Evolutionary conservation across 257 asterid genomes (phyloP).

Genomic region (Verbascum thapsus): DNA sequence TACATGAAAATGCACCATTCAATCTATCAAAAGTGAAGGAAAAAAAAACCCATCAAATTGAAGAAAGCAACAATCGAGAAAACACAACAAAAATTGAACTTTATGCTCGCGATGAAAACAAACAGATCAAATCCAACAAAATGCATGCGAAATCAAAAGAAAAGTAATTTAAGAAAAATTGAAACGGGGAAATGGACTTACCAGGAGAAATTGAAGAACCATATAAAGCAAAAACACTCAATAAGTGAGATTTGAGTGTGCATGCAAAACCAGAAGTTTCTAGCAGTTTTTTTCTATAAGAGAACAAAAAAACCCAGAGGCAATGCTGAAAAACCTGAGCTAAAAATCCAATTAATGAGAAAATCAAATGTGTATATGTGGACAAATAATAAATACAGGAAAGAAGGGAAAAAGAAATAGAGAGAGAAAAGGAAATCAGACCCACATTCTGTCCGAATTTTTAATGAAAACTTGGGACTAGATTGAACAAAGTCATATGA

Average conservation of each 20-base stretch:
- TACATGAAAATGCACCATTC: conserved; percentile 36
- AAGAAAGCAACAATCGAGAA: conserved; percentile 18
- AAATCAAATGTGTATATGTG: conserved; percentile 14
- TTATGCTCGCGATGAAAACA: conserved; percentile 21
- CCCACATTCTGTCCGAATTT: conserved; percentile 41
- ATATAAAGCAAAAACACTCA: conserved; percentile 25
- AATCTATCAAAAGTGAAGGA: conserved; percentile 26
- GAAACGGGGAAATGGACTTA: conserved; percentile 23
- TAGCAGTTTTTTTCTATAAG: conserved; percentile 32
- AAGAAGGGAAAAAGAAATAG: conserved; percentile 7
- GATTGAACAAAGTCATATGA: background rate
- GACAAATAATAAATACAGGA: conserved; percentile 20
- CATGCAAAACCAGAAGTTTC: conserved; percentile 44
- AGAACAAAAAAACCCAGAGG: conserved; percentile 34
- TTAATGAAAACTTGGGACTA: conserved; percentile 23
- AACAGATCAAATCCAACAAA: conserved; percentile 39
- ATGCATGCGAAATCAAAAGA: conserved; percentile 31
- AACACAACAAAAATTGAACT: conserved; percentile 31
- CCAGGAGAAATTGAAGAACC: conserved; percentile 35
- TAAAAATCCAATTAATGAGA: conserved; percentile 32
- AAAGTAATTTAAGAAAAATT: conserved; percentile 6
- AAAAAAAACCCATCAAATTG: conserved; percentile 32
- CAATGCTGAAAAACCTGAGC: conserved; percentile 37
- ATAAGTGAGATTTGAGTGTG: conserved; percentile 38
- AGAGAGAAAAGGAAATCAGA: conserved; percentile 32